Conservation (phyloP, 2,329 filamentous ascomycete species). For the Rhinocladiella similis region DNA sequence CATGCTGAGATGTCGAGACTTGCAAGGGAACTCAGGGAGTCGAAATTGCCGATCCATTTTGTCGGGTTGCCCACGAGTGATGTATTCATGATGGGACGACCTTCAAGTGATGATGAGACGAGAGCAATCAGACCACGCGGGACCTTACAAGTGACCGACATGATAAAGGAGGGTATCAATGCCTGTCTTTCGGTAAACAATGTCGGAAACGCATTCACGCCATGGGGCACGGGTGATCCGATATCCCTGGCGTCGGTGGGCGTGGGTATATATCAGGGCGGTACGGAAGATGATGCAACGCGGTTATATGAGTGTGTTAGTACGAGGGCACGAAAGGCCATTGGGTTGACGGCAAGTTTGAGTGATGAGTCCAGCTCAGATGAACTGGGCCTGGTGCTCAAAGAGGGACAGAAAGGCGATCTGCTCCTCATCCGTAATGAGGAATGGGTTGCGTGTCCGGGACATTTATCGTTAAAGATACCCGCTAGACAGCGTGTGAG, state of each 20-base stretch:
- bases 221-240: constrained; percentile 67
- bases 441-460: constrained; percentile 32
- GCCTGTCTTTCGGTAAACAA: constrained; percentile 69
- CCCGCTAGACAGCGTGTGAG: constrained; percentile 30
- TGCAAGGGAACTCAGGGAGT: constrained; percentile 46
- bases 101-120: constrained; percentile 12
- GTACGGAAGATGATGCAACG: constrained; percentile 59
- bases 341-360: constrained; percentile 33
- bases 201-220: constrained; percentile 73
- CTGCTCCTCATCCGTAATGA: constrained; percentile 33
- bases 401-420: constrained; percentile 19
- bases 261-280: constrained; percentile 68
- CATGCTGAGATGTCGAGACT: constrained; percentile 53
- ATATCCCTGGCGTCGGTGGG: constrained; percentile 62
- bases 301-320: constrained; percentile 59
- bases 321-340: constrained; percentile 41
- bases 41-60: constrained; percentile 61
- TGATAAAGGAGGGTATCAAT: constrained; percentile 61
- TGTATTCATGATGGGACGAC: constrained; percentile 67
- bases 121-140: constrained; percentile 50
- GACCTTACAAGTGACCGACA: constrained; percentile 60
- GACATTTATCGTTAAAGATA: constrained; percentile 22
- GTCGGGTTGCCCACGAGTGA: constrained; percentile 71
- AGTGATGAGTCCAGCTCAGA: constrained; percentile 27
- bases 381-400: constrained; percentile 22